Base-by-base conservation (phyloP, 2,329 filamentous ascomycete species). In the Elsinoe perseae region DNA sequence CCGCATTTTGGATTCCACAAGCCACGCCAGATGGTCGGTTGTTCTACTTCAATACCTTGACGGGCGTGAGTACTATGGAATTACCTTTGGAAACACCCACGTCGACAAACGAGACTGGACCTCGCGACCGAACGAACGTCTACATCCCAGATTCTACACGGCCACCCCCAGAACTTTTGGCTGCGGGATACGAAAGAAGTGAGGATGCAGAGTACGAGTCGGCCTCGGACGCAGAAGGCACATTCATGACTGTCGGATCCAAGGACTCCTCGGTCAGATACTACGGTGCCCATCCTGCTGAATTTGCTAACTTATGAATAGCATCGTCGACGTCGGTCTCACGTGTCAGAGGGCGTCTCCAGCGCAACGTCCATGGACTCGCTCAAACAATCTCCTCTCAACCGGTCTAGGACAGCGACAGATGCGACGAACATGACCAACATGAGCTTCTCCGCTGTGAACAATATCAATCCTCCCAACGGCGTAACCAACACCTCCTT, bases 31-130 rank as follows among this genome's bases (percentile, higher is more conserved):
- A 97, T 69, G 93, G 93, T 55, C 82, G 91, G 57, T 74, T 98
- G 21, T 98, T 95, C 72, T 98, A 97, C 74, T 97, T 95, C 79
- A 98, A 98, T 71, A 97, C 92, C 60, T 84, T 96, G 75, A 98
- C 93, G 0, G 91, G 92, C 56, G 89, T 95, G 66, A 95, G 88
- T 67, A 95, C 88, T 61, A 93, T 91, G 82, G 93, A 98, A 69
- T 76, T 98, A 59, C 93, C 93, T 1, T 78, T 98, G 23, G 93
- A 98, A 69, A 92, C 92, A 14, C 91, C 93, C 1, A 84, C 83
- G 1, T 89, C 87, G 5, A 72, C 82, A 16, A 85, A 83, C 61
- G 93, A 98, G 72, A 86, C 80, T 56, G 92, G 92, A 1, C 93
- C 93, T 2, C 81, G 86, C 63, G 90, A 97, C 71, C 85, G 90